These are phyloP conservation scores for Datura wrightii DNA, from an alignment of 257 asterid species.

Conservation along the genomic window DNA sequence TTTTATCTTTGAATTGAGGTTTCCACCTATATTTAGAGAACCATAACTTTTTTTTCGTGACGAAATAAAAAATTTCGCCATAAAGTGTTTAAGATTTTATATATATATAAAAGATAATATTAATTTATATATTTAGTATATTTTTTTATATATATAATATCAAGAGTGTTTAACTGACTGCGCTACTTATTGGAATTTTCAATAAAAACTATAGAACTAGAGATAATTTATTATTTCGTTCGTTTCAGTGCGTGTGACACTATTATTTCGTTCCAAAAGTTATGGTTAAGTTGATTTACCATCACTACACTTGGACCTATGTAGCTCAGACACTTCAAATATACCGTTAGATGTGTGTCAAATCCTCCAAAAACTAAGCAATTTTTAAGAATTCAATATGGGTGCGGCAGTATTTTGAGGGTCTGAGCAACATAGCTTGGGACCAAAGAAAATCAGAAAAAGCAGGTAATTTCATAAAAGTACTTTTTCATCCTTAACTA, in stretches of 20 bases:
- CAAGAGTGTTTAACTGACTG: not conserved
- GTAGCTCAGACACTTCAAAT: not conserved
- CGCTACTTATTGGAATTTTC: too few relatives aligned
- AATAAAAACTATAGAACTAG: too few relatives aligned
- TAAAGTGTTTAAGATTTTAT: too few relatives aligned
- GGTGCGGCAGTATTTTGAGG: not conserved
- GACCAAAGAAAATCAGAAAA: not conserved
- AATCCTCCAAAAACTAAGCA: not conserved
- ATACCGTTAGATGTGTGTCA: not conserved
- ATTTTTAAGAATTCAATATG: not conserved
- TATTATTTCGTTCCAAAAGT: not conserved
- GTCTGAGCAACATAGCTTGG: not conserved
- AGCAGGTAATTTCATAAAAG: not conserved
- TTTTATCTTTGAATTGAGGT: constrained; percentile 1
- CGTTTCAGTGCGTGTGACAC: too few relatives aligned
- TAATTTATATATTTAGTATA: not conserved
- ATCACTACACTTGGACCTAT: not conserved
- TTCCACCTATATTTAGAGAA: not conserved
- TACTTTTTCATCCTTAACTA: too few relatives aligned
- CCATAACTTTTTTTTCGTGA: not conserved
- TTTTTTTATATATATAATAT: not conserved
- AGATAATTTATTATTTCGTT: too few relatives aligned
- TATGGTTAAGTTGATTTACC: too few relatives aligned
- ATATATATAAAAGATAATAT: not conserved
- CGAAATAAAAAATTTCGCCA: not conserved